Percentiles rank a stretch among this genome's conserved stretches.
Conservation (phyloP, 495 filamentous ascomycete genomes). For the Monascus purpureus region DNA sequence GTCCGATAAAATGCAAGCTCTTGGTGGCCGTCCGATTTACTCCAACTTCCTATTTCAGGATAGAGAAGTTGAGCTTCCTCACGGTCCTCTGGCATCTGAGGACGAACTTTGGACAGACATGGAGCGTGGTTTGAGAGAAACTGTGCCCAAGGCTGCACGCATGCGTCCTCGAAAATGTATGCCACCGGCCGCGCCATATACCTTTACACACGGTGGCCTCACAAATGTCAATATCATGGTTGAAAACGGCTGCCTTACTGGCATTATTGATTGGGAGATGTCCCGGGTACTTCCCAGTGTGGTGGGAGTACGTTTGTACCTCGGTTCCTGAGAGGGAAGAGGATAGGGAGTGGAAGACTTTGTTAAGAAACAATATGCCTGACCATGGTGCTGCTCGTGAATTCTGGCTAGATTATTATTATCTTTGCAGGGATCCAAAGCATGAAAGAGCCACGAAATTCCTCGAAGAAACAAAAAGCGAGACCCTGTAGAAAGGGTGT, state of each 20-base stretch:
- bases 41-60: too few relatives aligned
- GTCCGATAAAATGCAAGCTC: too few relatives aligned
- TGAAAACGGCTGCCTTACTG: constrained; percentile 7
- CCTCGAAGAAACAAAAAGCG: constrained; percentile 1
- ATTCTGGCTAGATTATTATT: constrained; percentile 10
- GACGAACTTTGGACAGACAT: too few relatives aligned
- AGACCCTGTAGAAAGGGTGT: neutral
- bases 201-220: too few relatives aligned
- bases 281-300: constrained; percentile 14
- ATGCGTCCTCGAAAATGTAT: too few relatives aligned
- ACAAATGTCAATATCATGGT: too few relatives aligned
- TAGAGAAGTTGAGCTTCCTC: too few relatives aligned
- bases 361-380: constrained; percentile 11
- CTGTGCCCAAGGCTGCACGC: too few relatives aligned
- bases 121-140: too few relatives aligned
- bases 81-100: too few relatives aligned
- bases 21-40: too few relatives aligned
- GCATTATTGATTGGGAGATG: constrained; percentile 14
- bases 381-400: constrained; percentile 10
- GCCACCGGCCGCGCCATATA: too few relatives aligned
- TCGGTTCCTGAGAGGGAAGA: constrained; percentile 5
- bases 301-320: constrained; percentile 13
- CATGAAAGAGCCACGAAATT: constrained; percentile 2
- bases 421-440: constrained; percentile 1
- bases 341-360: constrained; percentile 13